Base-by-base conservation (phyloP, 2,329 filamentous ascomycete species). In the Apiospora sp. region DNA sequence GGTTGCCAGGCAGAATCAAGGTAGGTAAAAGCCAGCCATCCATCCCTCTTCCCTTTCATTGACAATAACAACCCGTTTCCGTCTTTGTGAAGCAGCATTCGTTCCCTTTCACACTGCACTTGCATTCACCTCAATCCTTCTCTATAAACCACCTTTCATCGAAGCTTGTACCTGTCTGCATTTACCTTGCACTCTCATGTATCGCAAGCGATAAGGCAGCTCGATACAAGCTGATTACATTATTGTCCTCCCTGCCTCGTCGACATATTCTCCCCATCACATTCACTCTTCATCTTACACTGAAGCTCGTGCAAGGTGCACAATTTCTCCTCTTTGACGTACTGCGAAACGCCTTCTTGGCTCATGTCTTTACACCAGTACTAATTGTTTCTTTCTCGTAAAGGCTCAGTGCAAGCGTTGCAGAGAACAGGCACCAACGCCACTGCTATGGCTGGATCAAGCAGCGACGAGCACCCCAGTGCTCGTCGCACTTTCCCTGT, bases 1-100 rank as follows among this genome's bases (percentile, higher is more conserved):
- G 34, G 22, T 27, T 64, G 64, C 71, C 69, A 58, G 30, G 37
- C 58, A 43, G 67, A 70, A 71, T 34, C 58, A 37, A 70, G 67
- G 67, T 72, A 72, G 46, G 71, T 44, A 30, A 46, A 14, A 16
- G 61, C 46, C 71, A 34, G 37, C 34, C 22, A 24, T 43, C 69
- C 43, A 30, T 30, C 43, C 64, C 48, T 30, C 49, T 10, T 27
- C 37, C 51, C 43, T 41, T 41, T 41, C 69, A 41, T 71, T 61
- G 43, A 37, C 46, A 22, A 41, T 30, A 30, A 54, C 24, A 22
- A 54, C 27, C 49, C 27, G 34, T 51, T 58, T 70, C 8, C 34
- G 44, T 58, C 46, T 41, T 49, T 41, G 22, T 51, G 49, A 51
- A 51, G 37, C 37, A 41, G 10, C 37, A 41, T 41, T 41, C 27